Evolutionary conservation across 371 early-diverging fungal species (phyloP), one percentile per base, ranked within the genome.

Genomic region (Syncephalastrum monosporum): DNA sequence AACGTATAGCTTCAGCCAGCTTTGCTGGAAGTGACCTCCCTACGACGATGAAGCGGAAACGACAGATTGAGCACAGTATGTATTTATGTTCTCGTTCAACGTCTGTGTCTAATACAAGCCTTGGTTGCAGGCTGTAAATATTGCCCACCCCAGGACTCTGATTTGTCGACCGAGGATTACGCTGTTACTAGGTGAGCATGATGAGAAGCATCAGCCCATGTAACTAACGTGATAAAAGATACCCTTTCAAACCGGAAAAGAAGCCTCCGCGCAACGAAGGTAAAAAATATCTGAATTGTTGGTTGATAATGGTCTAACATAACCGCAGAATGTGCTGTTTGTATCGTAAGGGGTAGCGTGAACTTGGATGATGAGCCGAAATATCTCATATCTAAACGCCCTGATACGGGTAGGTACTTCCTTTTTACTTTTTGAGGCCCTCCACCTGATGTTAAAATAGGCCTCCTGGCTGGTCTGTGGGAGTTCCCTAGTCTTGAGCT

Each of bases 381-480:
- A 14, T 86, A 67, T 71, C 60, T 87, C 50, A 68, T 89, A 50
- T 76, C 84, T 10, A 80, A 82, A 50, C 64, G 85, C 38, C 84
- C 85, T 16, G 71, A 75, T 1, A 77, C 81, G 53, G 86, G 74
- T 65, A 64, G 3, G 38, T 33, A 45, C 19, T 33, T 17, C 13
- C 5, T 47, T 17, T 47, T 44, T 29, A 3, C 1, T 14, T 13
- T 3, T 44, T 43, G 25, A 42, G 12, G 7, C 5, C 5, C 12
- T 12, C 38, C 38, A 8, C 8, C 12, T 33, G 10, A 33, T 2
- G 10, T 10, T 33, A 2, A 8, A 33, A 5, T 33, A 74, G 86
- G 92, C 8, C 66, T 92, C 17, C 58, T 92, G 33, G 92, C 92
- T 19, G 86, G 86, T 3, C 77, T 92, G 46, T 92, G 92, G 92